Percentiles rank a stretch among this genome's conserved stretches.
phyloP scores from a whole-genome alignment of 2,329 filamentous ascomycete species.

The Boeremia exigua region DNA sequence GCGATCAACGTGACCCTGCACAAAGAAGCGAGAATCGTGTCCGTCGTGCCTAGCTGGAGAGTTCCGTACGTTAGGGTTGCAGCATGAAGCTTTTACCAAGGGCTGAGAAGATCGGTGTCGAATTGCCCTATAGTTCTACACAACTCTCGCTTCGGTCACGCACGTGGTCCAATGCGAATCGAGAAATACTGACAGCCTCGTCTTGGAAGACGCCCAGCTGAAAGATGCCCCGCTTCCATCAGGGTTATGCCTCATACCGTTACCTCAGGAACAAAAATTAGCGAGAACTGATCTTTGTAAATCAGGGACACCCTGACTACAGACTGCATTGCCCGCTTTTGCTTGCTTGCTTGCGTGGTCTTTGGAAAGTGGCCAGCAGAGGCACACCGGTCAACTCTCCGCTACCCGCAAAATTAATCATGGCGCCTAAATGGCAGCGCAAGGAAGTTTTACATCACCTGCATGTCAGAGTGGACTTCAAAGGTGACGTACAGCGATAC shows the following conservation, averaged over 20 bases:
- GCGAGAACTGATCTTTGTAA: neutral
- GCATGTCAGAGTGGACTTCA: too few species aligned
- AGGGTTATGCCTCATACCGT: neutral
- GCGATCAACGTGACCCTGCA: neutral
- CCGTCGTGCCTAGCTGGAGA: neutral
- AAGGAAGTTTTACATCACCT: too few species aligned
- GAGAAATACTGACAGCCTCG: slow-evolving; percentile 10
- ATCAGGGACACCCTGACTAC: neutral
- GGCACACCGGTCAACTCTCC: too few species aligned
- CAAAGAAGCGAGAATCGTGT: neutral
- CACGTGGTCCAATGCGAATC: slow-evolving; percentile 3
- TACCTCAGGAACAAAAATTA: neutral
- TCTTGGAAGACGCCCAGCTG: slow-evolving; percentile 19
- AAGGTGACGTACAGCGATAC: too few species aligned
- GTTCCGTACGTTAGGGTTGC: neutral
- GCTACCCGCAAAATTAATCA: too few species aligned
- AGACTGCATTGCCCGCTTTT: neutral
- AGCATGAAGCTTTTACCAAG: neutral
- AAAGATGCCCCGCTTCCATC: slow-evolving; percentile 3
- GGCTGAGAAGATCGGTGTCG: neutral
- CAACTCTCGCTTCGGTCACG: slow-evolving; percentile 9
- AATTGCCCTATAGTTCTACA: neutral
- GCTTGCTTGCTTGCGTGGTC: neutral
- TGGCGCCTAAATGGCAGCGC: too few species aligned
- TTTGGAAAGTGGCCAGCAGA: too few species aligned